A percentile compares a stretch with the other conserved stretches of the same genome.
Evolutionary conservation across 495 filamentous ascomycete species (phyloP).

Genomic region (Penicillium soppii): DNA sequence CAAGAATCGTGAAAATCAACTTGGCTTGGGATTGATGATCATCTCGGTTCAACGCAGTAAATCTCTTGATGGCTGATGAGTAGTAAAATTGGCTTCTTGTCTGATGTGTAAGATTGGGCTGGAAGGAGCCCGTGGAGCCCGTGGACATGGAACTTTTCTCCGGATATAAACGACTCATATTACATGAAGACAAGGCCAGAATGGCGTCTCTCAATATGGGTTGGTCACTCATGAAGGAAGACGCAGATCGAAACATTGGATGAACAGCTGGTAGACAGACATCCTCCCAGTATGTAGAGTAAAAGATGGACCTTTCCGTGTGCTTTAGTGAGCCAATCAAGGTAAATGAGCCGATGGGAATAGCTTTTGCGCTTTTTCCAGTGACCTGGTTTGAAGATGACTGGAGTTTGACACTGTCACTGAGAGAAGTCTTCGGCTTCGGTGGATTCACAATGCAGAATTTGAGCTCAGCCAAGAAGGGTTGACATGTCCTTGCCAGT

Average conservation of each 20-base stretch:
- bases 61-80: constrained; percentile 23
- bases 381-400: neutral
- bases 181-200: constrained; percentile 28
- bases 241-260: constrained; percentile 20
- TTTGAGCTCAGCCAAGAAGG: constrained; percentile 25
- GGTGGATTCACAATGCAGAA: constrained; percentile 20
- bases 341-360: neutral
- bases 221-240: neutral
- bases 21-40: constrained; percentile 8
- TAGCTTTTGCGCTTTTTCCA: too few relatives aligned
- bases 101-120: constrained; percentile 22
- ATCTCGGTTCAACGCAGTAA: constrained; percentile 4
- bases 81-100: constrained; percentile 31
- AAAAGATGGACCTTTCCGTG: constrained; percentile 28
- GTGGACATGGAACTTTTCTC: constrained; percentile 10
- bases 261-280: constrained; percentile 25
- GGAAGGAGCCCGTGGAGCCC: constrained; percentile 15
- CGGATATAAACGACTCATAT: constrained; percentile 19
- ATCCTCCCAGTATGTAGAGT: constrained; percentile 29
- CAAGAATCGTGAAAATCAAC: constrained; percentile 12
- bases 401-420: too few relatives aligned
- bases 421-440: neutral
- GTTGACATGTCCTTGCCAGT: constrained; percentile 34
- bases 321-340: constrained; percentile 19
- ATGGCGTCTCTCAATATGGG: constrained; percentile 18